Evolutionary conservation across 2,329 filamentous ascomycete genomes (phyloP), one percentile per base, ranked within the genome.

Genomic region (Aotearoamyces nothofagi): DNA sequence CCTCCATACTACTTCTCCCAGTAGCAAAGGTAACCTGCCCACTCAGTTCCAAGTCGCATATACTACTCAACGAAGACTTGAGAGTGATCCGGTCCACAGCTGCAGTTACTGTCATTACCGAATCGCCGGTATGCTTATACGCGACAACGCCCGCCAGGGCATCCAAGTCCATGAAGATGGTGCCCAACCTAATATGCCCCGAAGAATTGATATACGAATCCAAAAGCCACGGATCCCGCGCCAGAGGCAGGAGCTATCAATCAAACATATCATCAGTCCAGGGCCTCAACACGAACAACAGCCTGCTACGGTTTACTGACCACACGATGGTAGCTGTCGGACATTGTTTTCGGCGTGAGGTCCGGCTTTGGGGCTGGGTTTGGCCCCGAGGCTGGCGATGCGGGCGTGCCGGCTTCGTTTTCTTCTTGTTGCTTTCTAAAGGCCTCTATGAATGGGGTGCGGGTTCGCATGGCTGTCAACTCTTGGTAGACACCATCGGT

Each of bases 161-260:
- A 53, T 80, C 76, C 5, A 81, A 60, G 37, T 81, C 76, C 73
- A 80, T 80, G 34, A 81, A 66, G 14, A 44, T 38, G 7, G 36
- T 44, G 5, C 36, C 45, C 5, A 53, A 60, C 52, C 69, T 59
- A 33, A 80, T 72, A 42, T 78, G 70, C 1, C 76, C 76, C 2
- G 66, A 68, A 0, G 72, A 62, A 47, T 79, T 80, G 34, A 78
- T 61, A 45, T 81, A 81, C 1, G 66, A 69, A 47, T 81, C 76
- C 17, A 78, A 52, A 7, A 80, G 54, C 74, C 74, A 80, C 37
- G 72, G 71, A 46, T 80, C 75, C 50, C 67, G 64, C 12, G 68
- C 70, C 19, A 80, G 51, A 3, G 72, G 72, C 16, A 78, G 50
- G 10, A 72, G 54, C 69, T 74, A 52, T 5, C 23, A 25, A 43